Evolutionary conservation across 2,329 filamentous ascomycete genomes (phyloP), one percentile per base, ranked within the genome.

Genomic region (Penicillium sp.): DNA sequence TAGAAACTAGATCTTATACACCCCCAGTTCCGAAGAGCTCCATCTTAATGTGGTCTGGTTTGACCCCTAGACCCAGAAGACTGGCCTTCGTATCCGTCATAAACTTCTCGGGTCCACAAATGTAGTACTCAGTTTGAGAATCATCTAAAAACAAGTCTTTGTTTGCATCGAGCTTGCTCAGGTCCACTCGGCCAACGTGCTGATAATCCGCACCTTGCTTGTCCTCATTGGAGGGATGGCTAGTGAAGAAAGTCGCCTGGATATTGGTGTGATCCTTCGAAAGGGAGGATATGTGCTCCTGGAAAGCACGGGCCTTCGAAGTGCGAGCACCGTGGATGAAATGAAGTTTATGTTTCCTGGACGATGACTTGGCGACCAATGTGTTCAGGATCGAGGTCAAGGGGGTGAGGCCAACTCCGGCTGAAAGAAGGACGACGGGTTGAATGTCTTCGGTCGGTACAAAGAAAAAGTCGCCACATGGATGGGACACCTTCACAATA

Each of bases 101-200:
- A 76, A 91, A 92, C 7, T 68, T 66, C 53, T 80, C 78, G 0
- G 89, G 88, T 0, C 89, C 89, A 64, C 89, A 92, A 46, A 90
- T 73, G 61, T 83, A 91, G 68, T 91, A 92, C 63, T 85, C 76
- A 0, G 89, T 78, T 36, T 71, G 71, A 1, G 69, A 43, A 59
- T 87, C 75, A 17, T 76, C 72, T 1, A 86, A 65, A 58, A 79
- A 83, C n/a, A 92, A 72, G 39, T 82, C 75, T 0, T 71, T 64
- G 7, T 81, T 74, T 20, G 71, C 67, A 56, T 82, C 78, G 30
- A 90, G 66, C 48, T 76, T 78, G 26, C 74, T 69, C n/a, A 91
- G 67, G 51, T 84, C 77, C 13, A 89, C 71, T 7, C 83, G 78
- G 3, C 86, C 83, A 7, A 74, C 71, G 59, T 83, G 77, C 51